Evolutionary conservation across 768 basidiomycete species (phyloP).

Genomic region (Tricholoma sp.): DNA sequence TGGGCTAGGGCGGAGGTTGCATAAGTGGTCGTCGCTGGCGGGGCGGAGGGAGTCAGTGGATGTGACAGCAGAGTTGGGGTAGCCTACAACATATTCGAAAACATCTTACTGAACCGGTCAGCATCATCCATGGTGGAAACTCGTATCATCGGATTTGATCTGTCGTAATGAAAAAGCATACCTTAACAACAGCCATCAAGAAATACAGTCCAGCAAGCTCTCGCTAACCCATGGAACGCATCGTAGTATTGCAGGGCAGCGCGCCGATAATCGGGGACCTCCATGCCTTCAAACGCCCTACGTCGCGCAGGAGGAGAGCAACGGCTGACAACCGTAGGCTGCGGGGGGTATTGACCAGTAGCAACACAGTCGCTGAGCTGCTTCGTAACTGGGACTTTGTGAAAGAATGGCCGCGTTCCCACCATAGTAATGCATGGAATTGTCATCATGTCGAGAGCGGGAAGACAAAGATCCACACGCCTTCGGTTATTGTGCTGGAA

Average conservation of each 20-base stretch:
- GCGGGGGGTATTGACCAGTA: slow-evolving; percentile 7
- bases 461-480: slow-evolving; percentile 8
- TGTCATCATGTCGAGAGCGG: slow-evolving; percentile 10
- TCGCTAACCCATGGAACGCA: background rate
- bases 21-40: too few species aligned
- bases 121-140: too few species aligned
- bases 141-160: too few species aligned
- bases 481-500: slow-evolving; percentile 22
- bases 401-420: slow-evolving; percentile 21
- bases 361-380: slow-evolving; percentile 11
- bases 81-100: too few species aligned
- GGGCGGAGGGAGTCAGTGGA: too few species aligned
- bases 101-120: too few species aligned
- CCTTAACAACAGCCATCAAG: background rate
- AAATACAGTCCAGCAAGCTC: background rate
- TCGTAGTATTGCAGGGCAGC: slow-evolving; percentile 5
- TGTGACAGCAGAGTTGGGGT: too few species aligned
- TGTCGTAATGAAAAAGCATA: background rate
- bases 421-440: slow-evolving; percentile 20
- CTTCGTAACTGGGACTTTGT: slow-evolving; percentile 19
- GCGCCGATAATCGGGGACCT: slow-evolving; percentile 6
- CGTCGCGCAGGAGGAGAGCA: background rate
- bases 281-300: slow-evolving; percentile 6
- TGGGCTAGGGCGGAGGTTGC: too few species aligned
- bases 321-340: slow-evolving; percentile 8